Percentiles rank a stretch among this genome's conserved stretches.
These are phyloP conservation scores for Trichosanthes truncata DNA, from an alignment of 306 rosid genomes.

Conservation along the genomic window DNA sequence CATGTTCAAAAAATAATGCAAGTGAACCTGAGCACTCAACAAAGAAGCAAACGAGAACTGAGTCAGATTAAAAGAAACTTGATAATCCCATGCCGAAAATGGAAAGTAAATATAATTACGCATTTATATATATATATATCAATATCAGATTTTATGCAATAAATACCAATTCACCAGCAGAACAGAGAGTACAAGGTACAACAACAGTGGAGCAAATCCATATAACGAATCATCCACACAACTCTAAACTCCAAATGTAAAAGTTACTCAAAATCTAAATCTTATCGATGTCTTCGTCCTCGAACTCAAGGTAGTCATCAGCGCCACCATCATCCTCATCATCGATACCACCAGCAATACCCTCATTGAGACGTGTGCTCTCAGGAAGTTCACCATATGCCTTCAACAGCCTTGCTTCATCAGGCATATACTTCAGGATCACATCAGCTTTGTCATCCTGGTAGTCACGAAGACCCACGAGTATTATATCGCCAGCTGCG, in stretches of 20 bases:
- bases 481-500: slow-evolving; percentile 53
- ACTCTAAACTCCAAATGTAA: neutral
- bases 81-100: neutral
- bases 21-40: neutral
- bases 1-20: neutral
- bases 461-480: slow-evolving; percentile 44
- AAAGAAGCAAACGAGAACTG: neutral
- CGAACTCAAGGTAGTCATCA: slow-evolving; percentile 43
- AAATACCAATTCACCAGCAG: slow-evolving; percentile 3
- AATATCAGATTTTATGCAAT: neutral
- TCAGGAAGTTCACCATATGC: slow-evolving; percentile 63
- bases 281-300: slow-evolving; percentile 49
- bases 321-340: slow-evolving; percentile 38
- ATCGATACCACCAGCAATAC: slow-evolving; percentile 38
- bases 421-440: slow-evolving; percentile 56
- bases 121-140: neutral
- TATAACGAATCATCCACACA: neutral
- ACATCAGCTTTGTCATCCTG: slow-evolving; percentile 65
- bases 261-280: slow-evolving; percentile 16
- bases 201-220: slow-evolving; percentile 8
- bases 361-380: slow-evolving; percentile 39
- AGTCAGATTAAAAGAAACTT: neutral
- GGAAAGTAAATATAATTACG: neutral
- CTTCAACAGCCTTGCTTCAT: slow-evolving; percentile 51
- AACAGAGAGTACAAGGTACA: neutral